Percentiles rank a stretch among this genome's conserved stretches.
Conservation (phyloP, 75 land plant species). For the Larix kaempferi region DNA sequence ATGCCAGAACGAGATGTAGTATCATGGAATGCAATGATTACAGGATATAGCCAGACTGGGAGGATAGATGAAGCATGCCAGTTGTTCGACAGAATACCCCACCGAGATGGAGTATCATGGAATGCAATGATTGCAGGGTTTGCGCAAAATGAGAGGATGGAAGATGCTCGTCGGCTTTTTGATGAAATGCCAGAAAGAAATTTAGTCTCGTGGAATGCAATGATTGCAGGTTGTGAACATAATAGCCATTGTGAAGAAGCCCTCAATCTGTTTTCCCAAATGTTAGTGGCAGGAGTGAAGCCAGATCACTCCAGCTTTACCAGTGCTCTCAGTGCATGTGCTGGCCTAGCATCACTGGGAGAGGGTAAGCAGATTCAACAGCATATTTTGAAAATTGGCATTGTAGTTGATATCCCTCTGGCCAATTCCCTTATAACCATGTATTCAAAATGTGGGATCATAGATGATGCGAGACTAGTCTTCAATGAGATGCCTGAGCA, state of each 20-base stretch:
- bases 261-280: constrained; percentile 10
- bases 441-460: constrained; percentile 45
- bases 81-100: constrained; percentile 23
- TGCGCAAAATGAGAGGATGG: constrained; percentile 26
- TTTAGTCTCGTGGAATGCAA: constrained; percentile 14
- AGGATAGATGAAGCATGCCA: constrained; percentile 11
- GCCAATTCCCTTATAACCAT: constrained; percentile 54
- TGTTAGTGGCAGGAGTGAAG: constrained; percentile 10
- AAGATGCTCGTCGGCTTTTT: constrained; percentile 53
- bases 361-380: constrained; percentile 52
- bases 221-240: constrained; percentile 15
- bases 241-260: constrained; percentile 11
- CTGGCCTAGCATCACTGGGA: constrained; percentile 24
- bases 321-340: constrained; percentile 23
- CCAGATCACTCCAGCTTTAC: constrained; percentile 11
- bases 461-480: constrained; percentile 19
- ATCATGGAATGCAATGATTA: constrained; percentile 27
- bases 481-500: constrained; percentile 38
- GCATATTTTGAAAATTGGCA: constrained; percentile 29
- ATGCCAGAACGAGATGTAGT: constrained; percentile 31
- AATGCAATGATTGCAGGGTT: constrained; percentile 39
- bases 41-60: constrained; percentile 24
- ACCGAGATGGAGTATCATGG: constrained; percentile 27
- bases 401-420: constrained; percentile 30
- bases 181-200: constrained; percentile 38